Evolutionary conservation across 495 filamentous ascomycete species (phyloP).

Genomic region (Neurospora sp.): DNA sequence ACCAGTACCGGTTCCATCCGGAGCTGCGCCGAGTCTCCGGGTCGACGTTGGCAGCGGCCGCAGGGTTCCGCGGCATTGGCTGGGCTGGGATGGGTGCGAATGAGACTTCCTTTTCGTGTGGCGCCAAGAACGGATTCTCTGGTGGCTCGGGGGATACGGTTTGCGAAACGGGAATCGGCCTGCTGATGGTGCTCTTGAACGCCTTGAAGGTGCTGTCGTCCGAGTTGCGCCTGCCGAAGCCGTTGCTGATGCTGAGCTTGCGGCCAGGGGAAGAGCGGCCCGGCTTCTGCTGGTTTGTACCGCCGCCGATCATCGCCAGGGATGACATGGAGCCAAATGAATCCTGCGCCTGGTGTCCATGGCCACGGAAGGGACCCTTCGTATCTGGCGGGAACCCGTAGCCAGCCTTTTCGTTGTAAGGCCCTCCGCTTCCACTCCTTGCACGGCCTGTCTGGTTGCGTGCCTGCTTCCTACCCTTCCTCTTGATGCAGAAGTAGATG

Average conservation of each 20-base stretch:
- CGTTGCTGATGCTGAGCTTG: slow-evolving; percentile 40
- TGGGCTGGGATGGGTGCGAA: slow-evolving; percentile 28
- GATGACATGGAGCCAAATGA: slow-evolving; percentile 44
- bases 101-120: slow-evolving; percentile 32
- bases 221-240: slow-evolving; percentile 31
- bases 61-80: slow-evolving; percentile 25
- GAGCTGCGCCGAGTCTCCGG: slow-evolving; percentile 40
- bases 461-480: slow-evolving; percentile 39
- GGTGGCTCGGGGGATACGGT: slow-evolving; percentile 3
- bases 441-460: slow-evolving; percentile 37
- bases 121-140: slow-evolving; percentile 14
- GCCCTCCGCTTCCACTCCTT: slow-evolving; percentile 39
- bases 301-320: slow-evolving; percentile 46
- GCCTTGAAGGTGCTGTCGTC: slow-evolving; percentile 39
- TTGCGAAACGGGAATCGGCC: slow-evolving; percentile 32
- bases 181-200: slow-evolving; percentile 45
- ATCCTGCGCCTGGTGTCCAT: slow-evolving; percentile 36
- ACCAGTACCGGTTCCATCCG: slow-evolving; percentile 54
- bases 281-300: slow-evolving; percentile 30
- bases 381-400: slow-evolving; percentile 45
- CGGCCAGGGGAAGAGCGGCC: slow-evolving; percentile 25
- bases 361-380: slow-evolving; percentile 35
- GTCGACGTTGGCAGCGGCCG: slow-evolving; percentile 9
- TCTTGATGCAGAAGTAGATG: slow-evolving; percentile 58
- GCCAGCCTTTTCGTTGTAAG: slow-evolving; percentile 40